Conservation (phyloP, 139 green algal species). For the Monoraphidium neglectum region DNA sequence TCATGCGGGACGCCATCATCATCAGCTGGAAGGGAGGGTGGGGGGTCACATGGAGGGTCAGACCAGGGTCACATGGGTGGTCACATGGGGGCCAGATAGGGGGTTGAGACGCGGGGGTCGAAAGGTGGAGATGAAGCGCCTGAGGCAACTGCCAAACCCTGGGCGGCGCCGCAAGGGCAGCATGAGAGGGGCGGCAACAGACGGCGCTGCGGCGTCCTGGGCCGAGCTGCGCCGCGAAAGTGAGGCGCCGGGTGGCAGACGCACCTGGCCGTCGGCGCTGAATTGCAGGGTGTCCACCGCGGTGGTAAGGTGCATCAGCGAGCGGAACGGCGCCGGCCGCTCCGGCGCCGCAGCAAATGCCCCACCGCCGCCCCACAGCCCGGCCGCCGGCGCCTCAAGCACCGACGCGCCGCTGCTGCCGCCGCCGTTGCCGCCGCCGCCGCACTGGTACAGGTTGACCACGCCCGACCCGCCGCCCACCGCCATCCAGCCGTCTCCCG, state of each 20-base stretch:
- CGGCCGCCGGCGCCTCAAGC: neutral
- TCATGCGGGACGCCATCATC: conserved; percentile 79
- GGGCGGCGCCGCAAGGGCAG: too few relatives aligned
- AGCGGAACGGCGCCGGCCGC: conserved; percentile 40
- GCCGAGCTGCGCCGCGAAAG: too few relatives aligned
- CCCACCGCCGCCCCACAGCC: neutral
- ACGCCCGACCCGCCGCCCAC: conserved; percentile 69
- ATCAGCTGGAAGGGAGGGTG: conserved; percentile 58
- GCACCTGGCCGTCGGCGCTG: conserved; percentile 73
- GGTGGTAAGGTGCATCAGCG: conserved; percentile 90
- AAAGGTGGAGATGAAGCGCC: too few relatives aligned
- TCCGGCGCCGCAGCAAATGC: neutral
- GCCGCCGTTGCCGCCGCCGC: neutral
- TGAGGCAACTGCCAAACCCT: too few relatives aligned
- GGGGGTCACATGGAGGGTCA: neutral
- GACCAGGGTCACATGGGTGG: neutral
- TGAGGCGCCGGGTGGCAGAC: too few relatives aligned
- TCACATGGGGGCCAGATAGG: neutral
- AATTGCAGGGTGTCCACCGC: conserved; percentile 82
- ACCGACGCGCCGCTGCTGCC: neutral
- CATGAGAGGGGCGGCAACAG: too few relatives aligned
- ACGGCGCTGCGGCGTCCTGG: too few relatives aligned
- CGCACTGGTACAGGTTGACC: conserved; percentile 88
- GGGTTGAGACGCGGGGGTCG: neutral
- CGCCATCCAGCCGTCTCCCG: conserved; percentile 63